A percentile compares a stretch with the other conserved stretches of the same genome.
phyloP scores from a whole-genome alignment of 2,329 filamentous ascomycete genomes.

The Scytalidium sp. region DNA sequence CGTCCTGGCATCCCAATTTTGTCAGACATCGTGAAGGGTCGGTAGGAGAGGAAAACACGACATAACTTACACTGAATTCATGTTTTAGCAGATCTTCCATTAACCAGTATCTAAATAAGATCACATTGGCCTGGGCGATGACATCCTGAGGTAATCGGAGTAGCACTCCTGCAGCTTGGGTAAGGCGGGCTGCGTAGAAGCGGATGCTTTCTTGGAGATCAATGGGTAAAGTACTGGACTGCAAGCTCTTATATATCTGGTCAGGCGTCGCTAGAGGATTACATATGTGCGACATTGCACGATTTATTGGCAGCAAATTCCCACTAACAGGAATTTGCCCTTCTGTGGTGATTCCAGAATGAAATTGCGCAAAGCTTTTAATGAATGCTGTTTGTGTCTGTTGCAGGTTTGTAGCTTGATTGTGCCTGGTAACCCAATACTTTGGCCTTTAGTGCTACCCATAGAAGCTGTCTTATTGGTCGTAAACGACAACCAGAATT shows the following conservation, averaged over 20 bases:
- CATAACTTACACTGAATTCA: slow-evolving; percentile 44
- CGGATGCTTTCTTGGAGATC: slow-evolving; percentile 72
- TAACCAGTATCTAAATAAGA: slow-evolving; percentile 80
- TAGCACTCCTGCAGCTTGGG: slow-evolving; percentile 76
- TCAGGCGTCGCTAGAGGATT: slow-evolving; percentile 72
- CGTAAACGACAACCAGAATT: too few relatives aligned
- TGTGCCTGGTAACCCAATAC: too few relatives aligned
- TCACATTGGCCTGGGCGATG: slow-evolving; percentile 79
- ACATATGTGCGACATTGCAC: slow-evolving; percentile 57
- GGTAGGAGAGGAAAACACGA: not conserved
- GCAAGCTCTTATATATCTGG: slow-evolving; percentile 59
- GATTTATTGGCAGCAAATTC: too few relatives aligned
- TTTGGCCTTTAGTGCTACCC: too few relatives aligned
- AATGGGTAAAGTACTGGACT: slow-evolving; percentile 56
- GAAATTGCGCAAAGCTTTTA: not conserved
- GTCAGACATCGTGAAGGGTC: slow-evolving; percentile 15
- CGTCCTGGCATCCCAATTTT: slow-evolving; percentile 52
- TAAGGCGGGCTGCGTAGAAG: slow-evolving; percentile 68
- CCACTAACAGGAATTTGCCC: not conserved
- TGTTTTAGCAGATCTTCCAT: slow-evolving; percentile 47
- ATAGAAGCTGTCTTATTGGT: too few relatives aligned
- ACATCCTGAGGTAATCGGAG: slow-evolving; percentile 82
- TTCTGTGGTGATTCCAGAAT: not conserved
- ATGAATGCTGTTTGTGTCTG: too few relatives aligned
- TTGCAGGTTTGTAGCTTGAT: too few relatives aligned